Base-by-base conservation (phyloP, 768 basidiomycete genomes). In the Hebeloma cylindrosporum region DNA sequence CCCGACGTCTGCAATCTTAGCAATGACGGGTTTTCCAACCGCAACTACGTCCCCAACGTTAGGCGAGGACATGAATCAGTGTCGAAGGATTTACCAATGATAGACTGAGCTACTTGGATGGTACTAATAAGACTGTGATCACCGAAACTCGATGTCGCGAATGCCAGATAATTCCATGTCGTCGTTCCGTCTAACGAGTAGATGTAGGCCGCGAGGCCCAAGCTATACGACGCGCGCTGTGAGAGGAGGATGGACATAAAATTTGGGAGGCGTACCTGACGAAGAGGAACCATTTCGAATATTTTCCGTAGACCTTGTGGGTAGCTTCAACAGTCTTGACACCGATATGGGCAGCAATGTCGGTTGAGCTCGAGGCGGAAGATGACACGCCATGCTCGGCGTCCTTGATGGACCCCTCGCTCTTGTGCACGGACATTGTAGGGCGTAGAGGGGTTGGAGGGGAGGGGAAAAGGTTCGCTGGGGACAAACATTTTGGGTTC, bases 151-250 rank as follows among this genome's bases (percentile, higher is more conserved):
- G 78, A 79, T 11, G 73, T 69, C 9, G 84, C 83, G 45, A 74
- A 80, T 35, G 66, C 60, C 21, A 84, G 74, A 61, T 86, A 88
- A 41, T 72, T 74, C 52, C 69, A 82, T 2, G 86, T 88, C 5
- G 86, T 88, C 13, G 77, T 74, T 16, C 77, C 71, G 48, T 88
- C 87, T 22, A 90, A 71, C 0, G 85, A 85, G 61, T 88, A 90
- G 45, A 88, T 82, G 60, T 87, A 90, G 1, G 85, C 78, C 0
- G 84, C 82, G 0, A 86, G 74, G 10, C 72, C 85, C 45, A 88
- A 62, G 40, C 82, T 73, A 42, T 0, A 68, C 40, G 26, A 36
- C 17, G 31, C 31, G 29, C 45, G 39, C 3, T 43, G 26, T 5
- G 23, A 37, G 29, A 33, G 2, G 31, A 22, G 5, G 8, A 40